Percentiles rank a stretch among this genome's conserved stretches.
Conservation (phyloP, 257 asterid genomes). For the Dorcoceras hygrometricum region DNA sequence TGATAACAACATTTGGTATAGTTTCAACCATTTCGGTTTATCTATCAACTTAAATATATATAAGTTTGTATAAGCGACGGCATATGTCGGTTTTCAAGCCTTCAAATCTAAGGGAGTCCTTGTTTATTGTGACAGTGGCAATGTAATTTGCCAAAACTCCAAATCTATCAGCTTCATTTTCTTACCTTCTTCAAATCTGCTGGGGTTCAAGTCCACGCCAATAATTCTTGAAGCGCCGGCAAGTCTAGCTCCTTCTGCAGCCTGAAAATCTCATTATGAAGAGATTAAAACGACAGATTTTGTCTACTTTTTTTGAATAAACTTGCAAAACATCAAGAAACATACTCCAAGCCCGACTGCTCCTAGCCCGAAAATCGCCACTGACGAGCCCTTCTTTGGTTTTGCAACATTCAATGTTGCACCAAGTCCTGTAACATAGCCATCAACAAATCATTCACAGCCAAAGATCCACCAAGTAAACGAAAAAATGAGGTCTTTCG, state of each 20-base stretch:
- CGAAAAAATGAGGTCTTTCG: background rate
- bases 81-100: too few species aligned
- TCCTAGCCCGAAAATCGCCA: constrained; percentile 73
- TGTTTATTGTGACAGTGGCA: background rate
- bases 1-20: background rate
- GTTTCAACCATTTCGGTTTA: background rate
- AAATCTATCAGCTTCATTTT: too few species aligned
- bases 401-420: constrained; percentile 87
- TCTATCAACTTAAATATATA: too few species aligned
- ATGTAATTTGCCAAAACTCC: background rate
- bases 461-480: constrained; percentile 10
- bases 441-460: background rate
- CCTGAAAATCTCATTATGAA: constrained; percentile 34
- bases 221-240: constrained; percentile 86
- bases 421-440: constrained; percentile 55
- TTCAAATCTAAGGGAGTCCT: too few species aligned
- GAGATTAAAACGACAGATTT: background rate
- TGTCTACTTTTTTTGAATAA: background rate
- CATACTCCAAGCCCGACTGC: constrained; percentile 80
- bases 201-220: constrained; percentile 56
- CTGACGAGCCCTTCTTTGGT: constrained; percentile 58
- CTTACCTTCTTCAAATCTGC: constrained; percentile 54
- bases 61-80: too few species aligned
- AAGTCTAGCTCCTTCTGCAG: constrained; percentile 78
- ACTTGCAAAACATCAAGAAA: background rate